phyloP scores from a whole-genome alignment of 1,139 yeast species.

The Debaryomyces udenii region DNA sequence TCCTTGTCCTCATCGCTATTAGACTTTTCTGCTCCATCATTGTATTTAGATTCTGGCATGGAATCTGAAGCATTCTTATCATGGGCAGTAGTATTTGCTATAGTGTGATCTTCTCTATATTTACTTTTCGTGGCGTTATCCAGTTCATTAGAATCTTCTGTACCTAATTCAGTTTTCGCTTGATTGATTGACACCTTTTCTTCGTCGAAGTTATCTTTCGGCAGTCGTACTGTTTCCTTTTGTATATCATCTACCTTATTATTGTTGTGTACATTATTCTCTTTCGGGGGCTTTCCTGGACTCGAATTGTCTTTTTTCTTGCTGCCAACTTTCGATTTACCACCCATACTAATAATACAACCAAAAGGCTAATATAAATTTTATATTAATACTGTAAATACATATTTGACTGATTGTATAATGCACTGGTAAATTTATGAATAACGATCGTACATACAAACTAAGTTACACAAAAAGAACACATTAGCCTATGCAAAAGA shows the following conservation, averaged over 20 bases:
- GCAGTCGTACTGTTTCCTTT: constrained; percentile 2
- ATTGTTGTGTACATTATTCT: constrained; percentile 1
- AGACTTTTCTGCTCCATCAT: too few relatives aligned
- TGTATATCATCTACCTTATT: neutral
- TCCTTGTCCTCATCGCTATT: neutral
- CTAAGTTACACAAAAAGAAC: constrained; percentile 9
- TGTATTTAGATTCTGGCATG: too few relatives aligned
- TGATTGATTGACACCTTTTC: too few relatives aligned
- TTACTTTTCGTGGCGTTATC: too few relatives aligned
- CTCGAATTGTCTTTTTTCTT: constrained; percentile 1
- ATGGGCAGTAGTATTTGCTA: too few relatives aligned
- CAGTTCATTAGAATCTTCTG: too few relatives aligned
- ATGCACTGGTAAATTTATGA: neutral
- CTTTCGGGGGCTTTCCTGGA: neutral
- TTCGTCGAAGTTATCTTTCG: neutral
- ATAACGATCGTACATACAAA: constrained; percentile 6
- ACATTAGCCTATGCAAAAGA: neutral
- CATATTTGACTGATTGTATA: too few relatives aligned
- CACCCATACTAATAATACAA: neutral
- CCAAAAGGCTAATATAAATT: too few relatives aligned
- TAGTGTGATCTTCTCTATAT: too few relatives aligned
- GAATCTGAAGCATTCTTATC: too few relatives aligned
- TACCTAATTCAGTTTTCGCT: too few relatives aligned
- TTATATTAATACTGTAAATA: too few relatives aligned
- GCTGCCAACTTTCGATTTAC: neutral